Conservation (phyloP, 345 rosid genomes). For the Eucalyptus pumila region DNA sequence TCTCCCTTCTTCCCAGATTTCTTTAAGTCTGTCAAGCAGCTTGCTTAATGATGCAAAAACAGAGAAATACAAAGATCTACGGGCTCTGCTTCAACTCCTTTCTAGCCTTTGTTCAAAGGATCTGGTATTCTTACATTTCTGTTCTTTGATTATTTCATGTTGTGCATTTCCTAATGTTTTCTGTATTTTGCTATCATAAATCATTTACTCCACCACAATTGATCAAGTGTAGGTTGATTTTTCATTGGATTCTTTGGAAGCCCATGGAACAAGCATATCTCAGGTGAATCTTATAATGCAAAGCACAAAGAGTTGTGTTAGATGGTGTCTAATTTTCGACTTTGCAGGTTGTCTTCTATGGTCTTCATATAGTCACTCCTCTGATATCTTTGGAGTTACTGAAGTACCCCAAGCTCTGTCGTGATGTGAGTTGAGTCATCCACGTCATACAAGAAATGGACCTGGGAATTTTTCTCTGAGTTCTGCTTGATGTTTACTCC, state of each 20-base stretch:
- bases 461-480: not conserved
- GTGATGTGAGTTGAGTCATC: slow-evolving; percentile 53
- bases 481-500: not conserved
- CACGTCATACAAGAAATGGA: not conserved
- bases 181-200: not conserved
- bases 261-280: slow-evolving; percentile 61
- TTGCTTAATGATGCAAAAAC: slow-evolving; percentile 76
- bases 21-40: slow-evolving; percentile 64
- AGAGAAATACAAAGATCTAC: slow-evolving; percentile 82
- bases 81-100: slow-evolving; percentile 96
- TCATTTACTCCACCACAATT: not conserved
- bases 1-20: slow-evolving; percentile 31
- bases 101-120: slow-evolving; percentile 91
- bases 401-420: slow-evolving; percentile 97
- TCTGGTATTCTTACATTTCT: slow-evolving; percentile 28
- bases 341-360: slow-evolving; percentile 85
- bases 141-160: not conserved
- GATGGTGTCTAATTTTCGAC: slow-evolving; percentile 6
- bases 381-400: slow-evolving; percentile 82
- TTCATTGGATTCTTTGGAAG: slow-evolving; percentile 69
- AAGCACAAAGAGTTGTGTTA: not conserved
- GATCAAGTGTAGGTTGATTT: slow-evolving; percentile 63
- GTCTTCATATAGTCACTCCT: slow-evolving; percentile 86
- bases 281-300: slow-evolving; percentile 37
- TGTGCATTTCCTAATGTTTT: not conserved